Base-by-base conservation (phyloP, 192 early-diverging fungal genomes). In the Obelidium mucronatum region DNA sequence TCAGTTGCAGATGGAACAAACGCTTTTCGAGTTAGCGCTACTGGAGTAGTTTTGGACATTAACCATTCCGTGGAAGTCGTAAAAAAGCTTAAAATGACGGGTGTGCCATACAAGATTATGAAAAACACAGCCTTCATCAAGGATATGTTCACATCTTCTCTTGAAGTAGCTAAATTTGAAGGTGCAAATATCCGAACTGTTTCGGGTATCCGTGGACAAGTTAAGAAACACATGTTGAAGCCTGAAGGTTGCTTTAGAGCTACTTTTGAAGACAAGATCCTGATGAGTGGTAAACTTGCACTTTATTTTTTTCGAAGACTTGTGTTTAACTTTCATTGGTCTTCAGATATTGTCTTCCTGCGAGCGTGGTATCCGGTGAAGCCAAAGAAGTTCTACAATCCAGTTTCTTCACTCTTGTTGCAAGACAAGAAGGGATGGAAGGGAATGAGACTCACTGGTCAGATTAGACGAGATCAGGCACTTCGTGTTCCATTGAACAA, bases 31-130 rank as follows among this genome's bases (percentile, higher is more conserved):
- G 93, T 99, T 61, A 92, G 92, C n/a, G 97, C 95, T 0, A 99
- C 98, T 11, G 98, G 98, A 54, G 88, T 94, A 24, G 94, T 98
- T 30, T 83, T 97, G 54, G 98, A 99, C 75, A 96, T 96, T 76
- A 92, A 96, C 77, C 93, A 96, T 79, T 86, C 92, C 13, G 89
- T 92, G 30, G 96, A 98, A 76, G 91, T 99, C 79, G 98, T 98
- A 79, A 99, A 99, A 86, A 99, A 99, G 87, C 90, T 99, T 44
- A 99, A 99, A 86, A 87, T 99, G 69, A 97, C 95, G 0, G 98
- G 98, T 67, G 85, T 84, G 36, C 98, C 98, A 22, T 90, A 90
- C 82, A 98, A 98, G 82, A 92, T 99, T 62, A 94, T 92, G 88
- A 96, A 94, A 79, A 96, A 99, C 86, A 98, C 97, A 11, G 96